Conservation (phyloP, 495 filamentous ascomycete genomes). For the Penicillium bovifimosum region DNA sequence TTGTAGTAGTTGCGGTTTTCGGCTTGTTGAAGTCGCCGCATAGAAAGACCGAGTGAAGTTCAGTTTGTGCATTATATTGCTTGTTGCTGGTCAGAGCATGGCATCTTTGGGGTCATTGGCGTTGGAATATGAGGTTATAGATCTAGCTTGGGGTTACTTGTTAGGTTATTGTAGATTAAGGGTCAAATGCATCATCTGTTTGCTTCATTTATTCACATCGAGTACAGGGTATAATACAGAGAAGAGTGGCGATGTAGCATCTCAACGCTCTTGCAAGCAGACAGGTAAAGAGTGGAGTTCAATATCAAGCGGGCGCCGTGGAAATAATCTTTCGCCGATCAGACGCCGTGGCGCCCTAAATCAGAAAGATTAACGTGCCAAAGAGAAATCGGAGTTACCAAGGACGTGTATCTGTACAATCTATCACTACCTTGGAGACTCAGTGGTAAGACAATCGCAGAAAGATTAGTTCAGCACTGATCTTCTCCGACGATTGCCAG, state of each 20-base stretch:
- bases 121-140: not conserved
- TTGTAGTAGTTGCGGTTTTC: conserved; percentile 66
- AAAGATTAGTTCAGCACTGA: not conserved
- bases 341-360: not conserved
- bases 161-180: not conserved
- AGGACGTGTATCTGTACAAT: not conserved
- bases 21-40: conserved; percentile 51
- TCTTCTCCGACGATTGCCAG: not conserved
- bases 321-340: not conserved
- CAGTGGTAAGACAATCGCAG: not conserved
- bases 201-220: not conserved
- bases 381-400: too few relatives aligned
- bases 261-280: not conserved
- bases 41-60: conserved; percentile 13
- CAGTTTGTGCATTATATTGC: not conserved
- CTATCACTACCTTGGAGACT: not conserved
- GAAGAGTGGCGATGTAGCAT: conserved; percentile 9
- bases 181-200: not conserved
- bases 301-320: not conserved
- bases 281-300: not conserved
- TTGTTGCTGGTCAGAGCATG: too few relatives aligned
- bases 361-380: not conserved
- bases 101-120: not conserved
- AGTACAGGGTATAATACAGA: conserved; percentile 7
- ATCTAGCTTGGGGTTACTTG: not conserved